Percentiles rank a stretch among this genome's conserved stretches.
Evolutionary conservation across 306 rosid species (phyloP).

Genomic region (Malus domestica): ASM211411v1 NC_041804.1:7986501-7987000

Average conservation of each 20-base stretch:
- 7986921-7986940: conserved; percentile 33
- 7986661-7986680: conserved; percentile 33
- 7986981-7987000: conserved; percentile 20
- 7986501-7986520: too few species aligned
- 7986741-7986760: conserved; percentile 27
- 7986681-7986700: neutral
- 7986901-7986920: conserved; percentile 23
- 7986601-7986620: conserved; percentile 42
- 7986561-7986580: conserved; percentile 51
- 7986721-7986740: conserved; percentile 33
- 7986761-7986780: conserved; percentile 38
- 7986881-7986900: conserved; percentile 40
- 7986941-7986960: neutral
- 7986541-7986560: conserved; percentile 48
- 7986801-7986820: conserved; percentile 47
- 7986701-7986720: neutral
- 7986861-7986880: too few species aligned
- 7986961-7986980: conserved; percentile 1
- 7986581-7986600: conserved; percentile 16
- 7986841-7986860: too few species aligned
- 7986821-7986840: conserved; percentile 30
- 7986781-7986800: conserved; percentile 40
- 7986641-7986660: conserved; percentile 39
- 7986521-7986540: too few species aligned
- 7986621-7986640: conserved; percentile 25